Conservation (phyloP, 1,284 basidiomycete species). For the Tetrapyrgos nigripes region DNA sequence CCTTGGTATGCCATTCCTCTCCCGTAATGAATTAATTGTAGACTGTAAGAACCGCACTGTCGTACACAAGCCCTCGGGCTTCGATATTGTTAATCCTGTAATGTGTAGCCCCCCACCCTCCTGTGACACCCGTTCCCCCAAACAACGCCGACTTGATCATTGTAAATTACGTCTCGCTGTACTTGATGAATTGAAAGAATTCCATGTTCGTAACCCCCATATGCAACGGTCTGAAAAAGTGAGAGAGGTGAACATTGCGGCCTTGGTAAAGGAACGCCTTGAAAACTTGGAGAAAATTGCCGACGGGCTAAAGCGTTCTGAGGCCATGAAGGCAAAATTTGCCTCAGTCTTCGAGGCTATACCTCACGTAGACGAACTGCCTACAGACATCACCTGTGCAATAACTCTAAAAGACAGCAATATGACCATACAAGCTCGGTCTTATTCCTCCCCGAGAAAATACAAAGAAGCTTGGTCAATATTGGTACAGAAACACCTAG, state of each 20-base stretch:
- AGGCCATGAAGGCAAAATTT: slow-evolving; percentile 19
- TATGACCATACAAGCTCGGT: slow-evolving; percentile 20
- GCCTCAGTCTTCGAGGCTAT: slow-evolving; percentile 15
- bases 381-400: slow-evolving; percentile 29
- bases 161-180: slow-evolving; percentile 9
- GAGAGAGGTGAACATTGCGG: slow-evolving; percentile 1
- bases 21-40: slow-evolving; percentile 27
- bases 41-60: slow-evolving; percentile 25
- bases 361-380: slow-evolving; percentile 22
- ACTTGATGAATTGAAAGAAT: neutral
- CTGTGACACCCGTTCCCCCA: no score
- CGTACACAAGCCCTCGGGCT: slow-evolving; percentile 23
- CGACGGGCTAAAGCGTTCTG: slow-evolving; percentile 8
- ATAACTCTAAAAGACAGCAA: slow-evolving; percentile 30
- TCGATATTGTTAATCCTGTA: slow-evolving; percentile 27
- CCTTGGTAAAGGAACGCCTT: slow-evolving; percentile 17
- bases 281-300: slow-evolving; percentile 17
- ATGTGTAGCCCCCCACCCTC: neutral
- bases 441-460: slow-evolving; percentile 30
- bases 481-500: neutral
- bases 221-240: neutral
- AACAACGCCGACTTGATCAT: neutral
- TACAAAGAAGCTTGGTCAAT: no score
- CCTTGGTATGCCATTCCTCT: slow-evolving; percentile 34
- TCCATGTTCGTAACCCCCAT: slow-evolving; percentile 4